These are phyloP conservation scores for Ogataea sp. DNA, from an alignment of 805 yeast genomes.

Conservation along the genomic window DNA sequence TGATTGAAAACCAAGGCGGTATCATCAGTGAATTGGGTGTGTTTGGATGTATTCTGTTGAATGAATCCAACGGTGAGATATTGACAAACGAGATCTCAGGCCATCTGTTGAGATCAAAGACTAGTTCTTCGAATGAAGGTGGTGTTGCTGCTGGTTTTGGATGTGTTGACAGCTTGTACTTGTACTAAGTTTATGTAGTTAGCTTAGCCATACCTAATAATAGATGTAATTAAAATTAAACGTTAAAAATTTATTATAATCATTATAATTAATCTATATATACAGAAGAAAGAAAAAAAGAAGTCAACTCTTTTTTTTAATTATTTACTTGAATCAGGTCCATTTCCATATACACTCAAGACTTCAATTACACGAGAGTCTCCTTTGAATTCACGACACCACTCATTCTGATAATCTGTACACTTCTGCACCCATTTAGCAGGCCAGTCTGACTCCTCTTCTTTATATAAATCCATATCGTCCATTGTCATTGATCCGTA, in stretches of 20 bases:
- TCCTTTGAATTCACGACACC: conserved; percentile 68
- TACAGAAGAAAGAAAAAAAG: too few relatives aligned
- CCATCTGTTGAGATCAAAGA: conserved; percentile 81
- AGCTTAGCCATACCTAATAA: too few relatives aligned
- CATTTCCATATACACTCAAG: conserved; percentile 36
- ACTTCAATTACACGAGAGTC: conserved; percentile 59
- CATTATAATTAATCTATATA: too few relatives aligned
- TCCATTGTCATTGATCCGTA: conserved; percentile 43
- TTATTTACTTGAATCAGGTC: too few relatives aligned
- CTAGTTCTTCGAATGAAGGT: conserved; percentile 86
- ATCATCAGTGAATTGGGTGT: conserved; percentile 88
- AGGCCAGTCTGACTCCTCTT: conserved; percentile 87
- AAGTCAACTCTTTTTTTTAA: too few relatives aligned
- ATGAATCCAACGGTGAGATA: conserved; percentile 50
- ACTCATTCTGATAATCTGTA: conserved; percentile 67
- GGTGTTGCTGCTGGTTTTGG: conserved; percentile 99
- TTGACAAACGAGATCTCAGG: conserved; percentile 67
- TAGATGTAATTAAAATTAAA: too few relatives aligned
- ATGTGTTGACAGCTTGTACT: conserved; percentile 78
- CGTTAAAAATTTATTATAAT: too few relatives aligned
- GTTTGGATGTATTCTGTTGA: conserved; percentile 76
- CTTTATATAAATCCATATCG: conserved; percentile 35
- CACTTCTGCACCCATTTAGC: conserved; percentile 74
- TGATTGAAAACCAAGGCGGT: conserved; percentile 64
- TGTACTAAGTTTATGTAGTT: conserved; percentile 21